Percentiles rank a stretch among this genome's conserved stretches.
Conservation (phyloP, 2,329 filamentous ascomycete genomes). For the Didymella pomorum region DNA sequence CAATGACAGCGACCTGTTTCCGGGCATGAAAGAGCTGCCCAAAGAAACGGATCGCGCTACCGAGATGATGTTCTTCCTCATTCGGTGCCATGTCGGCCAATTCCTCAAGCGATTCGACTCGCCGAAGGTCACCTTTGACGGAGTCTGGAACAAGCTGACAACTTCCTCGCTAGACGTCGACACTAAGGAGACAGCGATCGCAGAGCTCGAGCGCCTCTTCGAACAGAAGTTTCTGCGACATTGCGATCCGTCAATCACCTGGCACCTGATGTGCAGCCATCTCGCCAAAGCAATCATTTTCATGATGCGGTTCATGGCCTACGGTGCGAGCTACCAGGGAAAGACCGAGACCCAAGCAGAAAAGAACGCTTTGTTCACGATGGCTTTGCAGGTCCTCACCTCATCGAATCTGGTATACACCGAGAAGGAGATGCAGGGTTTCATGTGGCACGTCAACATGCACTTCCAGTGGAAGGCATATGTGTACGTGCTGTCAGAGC, state of each 20-base stretch:
- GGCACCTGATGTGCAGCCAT: constrained; percentile 56
- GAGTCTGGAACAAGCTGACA: constrained; percentile 35
- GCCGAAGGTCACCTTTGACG: constrained; percentile 32
- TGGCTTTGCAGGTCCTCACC: constrained; percentile 53
- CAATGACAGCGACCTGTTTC: constrained; percentile 60
- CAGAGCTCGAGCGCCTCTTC: constrained; percentile 53
- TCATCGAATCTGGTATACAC: constrained; percentile 53
- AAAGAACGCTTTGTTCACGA: constrained; percentile 52
- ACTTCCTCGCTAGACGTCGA: constrained; percentile 28
- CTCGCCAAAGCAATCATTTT: constrained; percentile 56
- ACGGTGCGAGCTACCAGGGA: constrained; percentile 53
- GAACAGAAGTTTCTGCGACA: constrained; percentile 52
- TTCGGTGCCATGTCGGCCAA: constrained; percentile 54
- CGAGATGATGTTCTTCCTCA: constrained; percentile 60
- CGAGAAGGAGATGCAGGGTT: constrained; percentile 52
- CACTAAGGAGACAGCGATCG: constrained; percentile 46
- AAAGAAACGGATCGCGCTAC: constrained; percentile 54
- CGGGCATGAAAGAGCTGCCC: constrained; percentile 55
- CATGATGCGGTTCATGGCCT: constrained; percentile 55
- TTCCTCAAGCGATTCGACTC: constrained; percentile 44
- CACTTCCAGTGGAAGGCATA: constrained; percentile 63
- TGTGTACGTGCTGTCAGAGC: constrained; percentile 56
- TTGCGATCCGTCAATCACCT: constrained; percentile 48
- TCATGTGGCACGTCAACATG: constrained; percentile 56
- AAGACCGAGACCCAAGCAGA: constrained; percentile 46